Conservation (phyloP, 768 basidiomycete species). For the Lactarius evosmus region DNA sequence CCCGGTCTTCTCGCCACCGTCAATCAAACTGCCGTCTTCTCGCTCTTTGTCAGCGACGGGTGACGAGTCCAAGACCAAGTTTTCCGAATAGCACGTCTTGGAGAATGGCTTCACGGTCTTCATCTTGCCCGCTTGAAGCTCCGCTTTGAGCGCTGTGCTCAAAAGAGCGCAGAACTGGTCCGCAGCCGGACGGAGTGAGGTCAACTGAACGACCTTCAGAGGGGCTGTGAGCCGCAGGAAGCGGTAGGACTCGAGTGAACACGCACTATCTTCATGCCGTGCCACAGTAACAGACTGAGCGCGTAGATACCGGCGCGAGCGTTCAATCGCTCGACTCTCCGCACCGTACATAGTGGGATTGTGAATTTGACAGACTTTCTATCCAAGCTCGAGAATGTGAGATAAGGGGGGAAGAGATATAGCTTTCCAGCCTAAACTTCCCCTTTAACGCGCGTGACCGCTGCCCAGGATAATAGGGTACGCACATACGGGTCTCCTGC, state of each 20-base stretch:
- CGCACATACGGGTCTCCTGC: slow-evolving; percentile 86
- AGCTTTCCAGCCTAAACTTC: slow-evolving; percentile 80
- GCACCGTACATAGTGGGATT: slow-evolving; percentile 85
- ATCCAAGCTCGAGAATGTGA: slow-evolving; percentile 88
- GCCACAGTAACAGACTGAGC: slow-evolving; percentile 91
- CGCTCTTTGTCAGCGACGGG: slow-evolving; percentile 37
- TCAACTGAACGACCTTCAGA: slow-evolving; percentile 83
- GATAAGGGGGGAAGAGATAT: slow-evolving; percentile 82
- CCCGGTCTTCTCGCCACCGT: slow-evolving; percentile 53
- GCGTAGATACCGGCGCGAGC: slow-evolving; percentile 94
- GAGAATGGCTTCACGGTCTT: slow-evolving; percentile 87
- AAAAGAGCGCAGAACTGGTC: slow-evolving; percentile 89
- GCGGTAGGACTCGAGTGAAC: slow-evolving; percentile 1
- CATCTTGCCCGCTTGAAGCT: slow-evolving; percentile 90
- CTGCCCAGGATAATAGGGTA: slow-evolving; percentile 2
- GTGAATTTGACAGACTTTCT: slow-evolving; percentile 90
- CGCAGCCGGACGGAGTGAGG: slow-evolving; percentile 88
- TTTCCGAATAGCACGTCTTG: slow-evolving; percentile 92
- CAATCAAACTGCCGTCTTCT: slow-evolving; percentile 62
- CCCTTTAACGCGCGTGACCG: slow-evolving; percentile 7
- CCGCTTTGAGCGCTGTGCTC: slow-evolving; percentile 83
- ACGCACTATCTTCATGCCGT: slow-evolving; percentile 87
- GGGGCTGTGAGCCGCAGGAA: neutral
- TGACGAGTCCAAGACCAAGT: slow-evolving; percentile 58
- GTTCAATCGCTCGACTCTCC: slow-evolving; percentile 91